Conservation (phyloP, 805 yeast genomes). For the Schwanniomyces pseudopolymorphus region DNA sequence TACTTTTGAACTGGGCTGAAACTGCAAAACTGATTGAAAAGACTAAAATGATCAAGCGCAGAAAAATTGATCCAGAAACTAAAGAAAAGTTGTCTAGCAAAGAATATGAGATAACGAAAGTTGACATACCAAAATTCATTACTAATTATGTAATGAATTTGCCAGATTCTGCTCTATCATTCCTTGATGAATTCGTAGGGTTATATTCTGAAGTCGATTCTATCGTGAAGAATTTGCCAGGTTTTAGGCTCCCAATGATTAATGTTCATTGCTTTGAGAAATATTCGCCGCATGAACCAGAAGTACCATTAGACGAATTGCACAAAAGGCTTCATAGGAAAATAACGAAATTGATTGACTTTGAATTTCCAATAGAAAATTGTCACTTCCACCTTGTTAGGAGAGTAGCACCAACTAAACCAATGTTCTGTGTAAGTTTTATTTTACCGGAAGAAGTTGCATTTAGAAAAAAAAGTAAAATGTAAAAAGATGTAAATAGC, state of each 20-base stretch:
- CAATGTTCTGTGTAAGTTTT: conserved; percentile 90
- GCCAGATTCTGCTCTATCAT: conserved; percentile 89
- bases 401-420: conserved; percentile 94
- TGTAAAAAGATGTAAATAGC: neutral
- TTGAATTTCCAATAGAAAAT: conserved; percentile 46
- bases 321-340: conserved; percentile 61
- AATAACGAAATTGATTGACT: conserved; percentile 44
- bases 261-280: conserved; percentile 95
- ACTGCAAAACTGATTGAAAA: conserved; percentile 36
- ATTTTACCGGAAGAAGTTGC: conserved; percentile 68
- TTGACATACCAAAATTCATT: conserved; percentile 52
- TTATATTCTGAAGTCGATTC: conserved; percentile 49
- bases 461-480: conserved; percentile 27
- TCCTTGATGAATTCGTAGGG: conserved; percentile 76
- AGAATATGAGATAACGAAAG: conserved; percentile 11
- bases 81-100: conserved; percentile 13
- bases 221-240: conserved; percentile 35
- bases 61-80: conserved; percentile 38
- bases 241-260: conserved; percentile 65
- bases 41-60: conserved; percentile 33
- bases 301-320: conserved; percentile 67
- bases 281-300: conserved; percentile 70
- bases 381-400: conserved; percentile 81
- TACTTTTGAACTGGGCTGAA: conserved; percentile 48
- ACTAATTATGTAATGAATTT: conserved; percentile 90